Base-by-base conservation (phyloP, 2,329 filamentous ascomycete genomes). In the Epichloe gansuensis region DNA sequence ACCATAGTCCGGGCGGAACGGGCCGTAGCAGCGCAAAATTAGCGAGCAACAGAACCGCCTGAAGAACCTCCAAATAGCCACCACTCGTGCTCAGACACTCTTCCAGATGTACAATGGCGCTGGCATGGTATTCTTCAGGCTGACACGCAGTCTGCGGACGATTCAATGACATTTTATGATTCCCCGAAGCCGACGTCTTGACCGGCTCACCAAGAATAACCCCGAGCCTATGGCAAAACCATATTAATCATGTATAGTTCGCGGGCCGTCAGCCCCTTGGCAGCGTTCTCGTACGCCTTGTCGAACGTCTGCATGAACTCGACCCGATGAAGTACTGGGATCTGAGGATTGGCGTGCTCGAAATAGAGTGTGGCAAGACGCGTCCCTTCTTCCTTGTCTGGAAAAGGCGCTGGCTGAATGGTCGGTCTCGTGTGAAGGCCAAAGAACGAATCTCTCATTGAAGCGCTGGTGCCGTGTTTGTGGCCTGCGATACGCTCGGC, bases 171-270 rank as follows among this genome's bases (percentile, higher is more conserved):
- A 62, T 52, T 53, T 56, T 62, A 39, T 59, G 56, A 44, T 68
- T 63, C 3, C 65, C 67, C 31, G 67, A 61, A 44, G 71, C 66
- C 46, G 73, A 69, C 7, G 78, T 67, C 64, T 79, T 67, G 67
- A 79, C 61, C 62, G 72, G 71, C 67, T 85, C 73, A 57, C 78
- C 87, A 59, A 95, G 82, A 58, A 96, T 95, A 60, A 96, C 95
- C 17, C 91, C 17, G 88, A 86, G 6, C 93, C 93, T 61, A 97
- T 96, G 13, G 91, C 91, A 70, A 95, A 25, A 97, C 91, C 69
- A 97, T 96, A 68, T 96, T 96, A 57, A 97, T 75, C 72, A 94
- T 81, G 69, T 96, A 97, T n/a, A 93, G 76, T 67, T 95, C 90
- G 51, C 86, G 78, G 4, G 89, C 80, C 2, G 85, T 86, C 28